Conservation (phyloP, 495 filamentous ascomycete species). For the Filosporella fistucella region DNA sequence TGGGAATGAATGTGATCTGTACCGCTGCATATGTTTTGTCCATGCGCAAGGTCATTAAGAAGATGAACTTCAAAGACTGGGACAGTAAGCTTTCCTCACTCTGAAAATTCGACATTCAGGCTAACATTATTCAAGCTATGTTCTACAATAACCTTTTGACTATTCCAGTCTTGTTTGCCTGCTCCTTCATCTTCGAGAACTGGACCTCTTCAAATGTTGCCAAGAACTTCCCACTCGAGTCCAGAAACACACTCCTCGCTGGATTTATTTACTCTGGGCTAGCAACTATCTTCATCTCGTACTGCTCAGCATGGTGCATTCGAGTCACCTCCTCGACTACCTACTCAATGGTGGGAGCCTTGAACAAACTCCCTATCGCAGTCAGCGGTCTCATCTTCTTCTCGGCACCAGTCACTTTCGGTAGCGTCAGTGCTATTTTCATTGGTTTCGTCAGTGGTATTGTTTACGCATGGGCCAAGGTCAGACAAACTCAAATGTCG, state of each 20-base stretch:
- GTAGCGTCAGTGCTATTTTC: constrained; percentile 80
- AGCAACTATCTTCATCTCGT: constrained; percentile 95
- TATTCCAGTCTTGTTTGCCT: constrained; percentile 83
- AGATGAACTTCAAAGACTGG: constrained; percentile 99
- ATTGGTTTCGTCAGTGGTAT: constrained; percentile 90
- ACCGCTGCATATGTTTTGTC: constrained; percentile 83
- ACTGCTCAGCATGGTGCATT: constrained; percentile 97
- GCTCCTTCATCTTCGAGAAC: constrained; percentile 81
- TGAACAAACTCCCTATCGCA: constrained; percentile 97
- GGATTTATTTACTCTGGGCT: constrained; percentile 95
- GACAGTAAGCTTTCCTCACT: constrained; percentile 67
- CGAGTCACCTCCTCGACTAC: constrained; percentile 94
- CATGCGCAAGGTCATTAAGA: constrained; percentile 98
- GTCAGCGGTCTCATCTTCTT: constrained; percentile 91
- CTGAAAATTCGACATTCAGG: neutral
- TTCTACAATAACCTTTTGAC: constrained; percentile 99
- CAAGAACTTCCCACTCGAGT: constrained; percentile 79
- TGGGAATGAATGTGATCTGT: constrained; percentile 96
- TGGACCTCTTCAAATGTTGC: constrained; percentile 83
- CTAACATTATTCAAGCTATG: constrained; percentile 67
- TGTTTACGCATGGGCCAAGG: constrained; percentile 88
- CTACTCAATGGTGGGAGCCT: constrained; percentile 95
- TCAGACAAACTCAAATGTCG: constrained; percentile 65
- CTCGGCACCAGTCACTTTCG: constrained; percentile 88
- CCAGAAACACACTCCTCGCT: constrained; percentile 68